phyloP scores from a whole-genome alignment of 1,139 yeast genomes.

The Hyphopichia burtonii region DNA sequence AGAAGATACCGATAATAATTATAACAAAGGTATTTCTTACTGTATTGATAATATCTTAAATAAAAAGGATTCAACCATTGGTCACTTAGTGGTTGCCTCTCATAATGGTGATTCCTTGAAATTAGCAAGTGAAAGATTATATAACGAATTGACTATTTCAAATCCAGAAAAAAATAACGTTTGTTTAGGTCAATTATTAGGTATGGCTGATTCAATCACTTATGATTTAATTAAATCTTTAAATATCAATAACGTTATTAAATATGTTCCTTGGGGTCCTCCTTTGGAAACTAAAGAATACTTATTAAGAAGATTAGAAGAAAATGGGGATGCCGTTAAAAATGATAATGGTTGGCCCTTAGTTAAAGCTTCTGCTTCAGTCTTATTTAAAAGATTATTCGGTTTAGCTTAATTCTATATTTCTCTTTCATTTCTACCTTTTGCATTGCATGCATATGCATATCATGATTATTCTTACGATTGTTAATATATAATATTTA shows the following conservation, averaged over 20 bases:
- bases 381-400: conserved; percentile 42
- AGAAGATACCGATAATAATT: conserved; percentile 72
- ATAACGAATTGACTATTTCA: conserved; percentile 17
- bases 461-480: conserved; percentile 1
- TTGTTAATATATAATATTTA: neutral
- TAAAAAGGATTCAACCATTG: conserved; percentile 47
- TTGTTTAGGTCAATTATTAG: conserved; percentile 86
- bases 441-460: neutral
- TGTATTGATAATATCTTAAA: conserved; percentile 63
- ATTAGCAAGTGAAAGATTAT: conserved; percentile 61
- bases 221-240: conserved; percentile 64
- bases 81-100: conserved; percentile 89
- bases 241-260: conserved; percentile 74
- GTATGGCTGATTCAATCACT: conserved; percentile 94
- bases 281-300: conserved; percentile 92
- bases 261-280: conserved; percentile 98
- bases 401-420: conserved; percentile 12
- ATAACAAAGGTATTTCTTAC: conserved; percentile 66
- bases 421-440: neutral
- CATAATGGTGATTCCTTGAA: conserved; percentile 83
- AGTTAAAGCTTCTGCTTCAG: conserved; percentile 53
- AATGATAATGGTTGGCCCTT: conserved; percentile 82
- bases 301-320: conserved; percentile 86
- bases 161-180: conserved; percentile 58
- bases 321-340: conserved; percentile 95